Conservation (phyloP, 106 monocot species). For the Cymbidium sinense region DNA sequence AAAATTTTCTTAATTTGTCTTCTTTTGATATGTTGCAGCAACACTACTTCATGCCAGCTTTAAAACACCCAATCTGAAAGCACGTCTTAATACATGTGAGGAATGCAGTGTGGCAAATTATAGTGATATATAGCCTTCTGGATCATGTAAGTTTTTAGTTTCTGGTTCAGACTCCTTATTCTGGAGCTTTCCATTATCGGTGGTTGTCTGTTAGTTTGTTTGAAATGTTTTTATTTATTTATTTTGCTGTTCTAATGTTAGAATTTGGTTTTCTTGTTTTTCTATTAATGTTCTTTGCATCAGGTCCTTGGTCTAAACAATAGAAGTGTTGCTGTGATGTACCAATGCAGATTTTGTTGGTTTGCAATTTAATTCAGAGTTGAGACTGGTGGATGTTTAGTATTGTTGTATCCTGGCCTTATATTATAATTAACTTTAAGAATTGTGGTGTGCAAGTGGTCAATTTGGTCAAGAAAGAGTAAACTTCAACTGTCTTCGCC, state of each 20-base stretch:
- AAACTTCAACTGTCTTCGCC: too few species aligned
- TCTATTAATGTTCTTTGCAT: not conserved
- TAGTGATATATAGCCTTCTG: conserved; percentile 57
- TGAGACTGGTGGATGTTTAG: not conserved
- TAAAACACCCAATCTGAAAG: conserved; percentile 95
- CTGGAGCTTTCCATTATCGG: not conserved
- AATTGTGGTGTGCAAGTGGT: too few species aligned
- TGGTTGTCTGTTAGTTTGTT: not conserved
- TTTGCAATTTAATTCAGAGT: not conserved
- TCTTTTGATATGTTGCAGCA: conserved; percentile 28
- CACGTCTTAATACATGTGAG: conserved; percentile 95
- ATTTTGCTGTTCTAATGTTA: too few species aligned
- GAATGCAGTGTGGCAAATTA: conserved; percentile 99
- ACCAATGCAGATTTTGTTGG: too few species aligned
- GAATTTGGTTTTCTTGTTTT: not conserved
- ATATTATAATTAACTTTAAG: too few species aligned
- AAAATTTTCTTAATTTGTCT: not conserved
- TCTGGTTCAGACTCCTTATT: not conserved
- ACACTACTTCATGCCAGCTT: conserved; percentile 91
- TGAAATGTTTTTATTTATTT: not conserved
- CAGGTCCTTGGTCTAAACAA: not conserved
- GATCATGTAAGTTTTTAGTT: not conserved
- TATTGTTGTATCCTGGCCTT: not conserved
- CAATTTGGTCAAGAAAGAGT: too few species aligned
- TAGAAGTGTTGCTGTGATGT: too few species aligned